Conservation (phyloP, 768 basidiomycete species). For the Suillus decipiens region DNA sequence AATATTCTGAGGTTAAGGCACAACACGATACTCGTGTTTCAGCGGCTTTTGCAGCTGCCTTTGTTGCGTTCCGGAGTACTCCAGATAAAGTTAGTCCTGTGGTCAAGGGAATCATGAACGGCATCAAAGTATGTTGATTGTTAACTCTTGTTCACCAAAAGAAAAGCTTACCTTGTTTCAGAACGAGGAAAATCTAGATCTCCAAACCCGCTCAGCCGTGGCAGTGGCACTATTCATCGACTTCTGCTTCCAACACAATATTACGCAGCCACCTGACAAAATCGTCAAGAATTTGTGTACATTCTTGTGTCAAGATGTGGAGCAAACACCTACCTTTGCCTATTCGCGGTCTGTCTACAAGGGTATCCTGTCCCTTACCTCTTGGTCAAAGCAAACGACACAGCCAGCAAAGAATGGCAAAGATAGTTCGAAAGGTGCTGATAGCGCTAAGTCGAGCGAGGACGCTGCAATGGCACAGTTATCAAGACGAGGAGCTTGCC, state of each 20-base stretch:
- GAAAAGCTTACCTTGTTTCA: slow-evolving; percentile 31
- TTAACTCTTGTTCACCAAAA: background rate
- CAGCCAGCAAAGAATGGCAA: slow-evolving; percentile 36
- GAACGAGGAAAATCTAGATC: slow-evolving; percentile 86
- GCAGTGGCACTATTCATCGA: slow-evolving; percentile 88
- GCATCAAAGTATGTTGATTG: slow-evolving; percentile 74
- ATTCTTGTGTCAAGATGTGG: slow-evolving; percentile 90
- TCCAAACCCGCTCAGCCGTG: slow-evolving; percentile 85
- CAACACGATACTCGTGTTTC: slow-evolving; percentile 87
- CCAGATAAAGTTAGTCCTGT: slow-evolving; percentile 96
- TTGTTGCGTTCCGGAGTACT: slow-evolving; percentile 81
- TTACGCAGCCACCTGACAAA: slow-evolving; percentile 89
- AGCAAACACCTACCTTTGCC: slow-evolving; percentile 88
- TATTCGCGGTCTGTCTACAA: slow-evolving; percentile 58
- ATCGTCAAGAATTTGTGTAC: slow-evolving; percentile 97
- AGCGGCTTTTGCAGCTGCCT: slow-evolving; percentile 88
- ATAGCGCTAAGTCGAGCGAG: slow-evolving; percentile 43
- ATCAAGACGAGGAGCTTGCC: slow-evolving; percentile 81
- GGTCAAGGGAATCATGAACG: slow-evolving; percentile 96
- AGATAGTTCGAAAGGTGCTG: slow-evolving; percentile 44
- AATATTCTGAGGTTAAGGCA: slow-evolving; percentile 79
- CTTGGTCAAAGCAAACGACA: slow-evolving; percentile 36
- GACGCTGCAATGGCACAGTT: slow-evolving; percentile 67
- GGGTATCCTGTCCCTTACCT: slow-evolving; percentile 79
- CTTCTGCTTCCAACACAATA: slow-evolving; percentile 73